Evolutionary conservation across 2,329 filamentous ascomycete species (phyloP).

Genomic region (Apiospora hydei): DNA sequence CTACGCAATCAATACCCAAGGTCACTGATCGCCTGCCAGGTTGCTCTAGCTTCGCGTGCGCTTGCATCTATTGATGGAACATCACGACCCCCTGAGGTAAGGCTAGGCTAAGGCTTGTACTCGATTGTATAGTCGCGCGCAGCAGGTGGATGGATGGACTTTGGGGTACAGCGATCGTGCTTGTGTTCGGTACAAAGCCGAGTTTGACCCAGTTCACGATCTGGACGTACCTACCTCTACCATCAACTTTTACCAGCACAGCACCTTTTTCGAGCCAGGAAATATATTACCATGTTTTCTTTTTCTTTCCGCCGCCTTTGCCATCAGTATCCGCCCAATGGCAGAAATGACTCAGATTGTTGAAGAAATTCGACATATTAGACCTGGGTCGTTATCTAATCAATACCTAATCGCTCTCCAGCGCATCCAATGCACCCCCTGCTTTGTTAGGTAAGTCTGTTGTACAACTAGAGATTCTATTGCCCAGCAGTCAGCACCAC

Average conservation of each 20-base stretch:
- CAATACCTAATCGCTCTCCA: neutral
- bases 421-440: conserved; percentile 17
- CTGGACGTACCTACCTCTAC: neutral
- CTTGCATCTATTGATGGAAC: conserved; percentile 1
- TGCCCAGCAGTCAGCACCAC: neutral
- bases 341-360: neutral
- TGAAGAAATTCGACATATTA: neutral
- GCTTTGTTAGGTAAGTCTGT: conserved; percentile 22
- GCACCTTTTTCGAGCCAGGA: neutral
- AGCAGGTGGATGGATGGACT: neutral
- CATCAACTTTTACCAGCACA: neutral
- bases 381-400: neutral
- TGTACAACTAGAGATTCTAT: conserved; percentile 23
- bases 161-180: neutral
- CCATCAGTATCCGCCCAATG: neutral
- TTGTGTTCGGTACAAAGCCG: neutral
- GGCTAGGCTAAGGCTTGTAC: neutral
- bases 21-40: conserved; percentile 6
- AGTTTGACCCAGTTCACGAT: neutral
- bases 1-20: neutral
- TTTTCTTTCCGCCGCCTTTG: neutral
- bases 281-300: neutral
- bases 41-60: conserved; percentile 12
- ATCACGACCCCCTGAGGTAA: neutral
- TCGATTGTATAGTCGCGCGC: neutral